Conservation (phyloP, 2,329 filamentous ascomycete genomes). For the Sarocladium strictum region DNA sequence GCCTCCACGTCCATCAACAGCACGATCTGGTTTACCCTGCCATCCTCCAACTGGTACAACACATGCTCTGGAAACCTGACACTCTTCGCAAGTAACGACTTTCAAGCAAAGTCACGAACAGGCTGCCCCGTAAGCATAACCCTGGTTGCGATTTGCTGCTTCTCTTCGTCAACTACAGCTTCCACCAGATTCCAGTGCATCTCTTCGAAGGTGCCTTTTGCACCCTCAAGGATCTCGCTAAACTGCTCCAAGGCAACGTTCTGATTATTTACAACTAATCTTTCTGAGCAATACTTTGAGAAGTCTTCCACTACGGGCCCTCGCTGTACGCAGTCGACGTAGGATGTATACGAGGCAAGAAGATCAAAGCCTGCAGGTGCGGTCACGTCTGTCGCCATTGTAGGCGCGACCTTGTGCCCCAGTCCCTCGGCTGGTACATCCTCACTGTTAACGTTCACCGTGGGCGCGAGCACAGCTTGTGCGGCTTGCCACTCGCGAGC, state of each 20-base stretch:
- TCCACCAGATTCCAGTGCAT: constrained; percentile 20
- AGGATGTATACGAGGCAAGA: constrained; percentile 18
- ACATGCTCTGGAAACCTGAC: constrained; percentile 27
- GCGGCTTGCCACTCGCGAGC: neutral
- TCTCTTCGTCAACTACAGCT: constrained; percentile 23
- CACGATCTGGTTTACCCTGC: constrained; percentile 27
- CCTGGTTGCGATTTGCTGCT: constrained; percentile 25
- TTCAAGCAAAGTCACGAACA: constrained; percentile 19
- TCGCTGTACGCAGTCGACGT: constrained; percentile 26
- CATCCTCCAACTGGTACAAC: constrained; percentile 26
- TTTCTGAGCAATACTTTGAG: constrained; percentile 19
- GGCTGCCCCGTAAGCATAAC: constrained; percentile 26
- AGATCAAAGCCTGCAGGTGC: neutral
- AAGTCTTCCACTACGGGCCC: constrained; percentile 20
- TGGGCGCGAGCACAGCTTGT: neutral
- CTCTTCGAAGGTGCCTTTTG: constrained; percentile 21
- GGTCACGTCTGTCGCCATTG: neutral
- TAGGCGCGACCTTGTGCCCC: neutral
- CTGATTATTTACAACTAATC: constrained; percentile 24
- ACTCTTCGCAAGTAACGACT: constrained; percentile 20
- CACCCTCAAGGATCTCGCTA: constrained; percentile 21
- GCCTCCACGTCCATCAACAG: constrained; percentile 25
- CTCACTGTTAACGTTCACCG: neutral
- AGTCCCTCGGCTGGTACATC: neutral
- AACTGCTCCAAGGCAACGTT: constrained; percentile 20